These are phyloP conservation scores for Papiliotrema terrestris DNA, from an alignment of 1,284 basidiomycete species.

Conservation along the genomic window DNA sequence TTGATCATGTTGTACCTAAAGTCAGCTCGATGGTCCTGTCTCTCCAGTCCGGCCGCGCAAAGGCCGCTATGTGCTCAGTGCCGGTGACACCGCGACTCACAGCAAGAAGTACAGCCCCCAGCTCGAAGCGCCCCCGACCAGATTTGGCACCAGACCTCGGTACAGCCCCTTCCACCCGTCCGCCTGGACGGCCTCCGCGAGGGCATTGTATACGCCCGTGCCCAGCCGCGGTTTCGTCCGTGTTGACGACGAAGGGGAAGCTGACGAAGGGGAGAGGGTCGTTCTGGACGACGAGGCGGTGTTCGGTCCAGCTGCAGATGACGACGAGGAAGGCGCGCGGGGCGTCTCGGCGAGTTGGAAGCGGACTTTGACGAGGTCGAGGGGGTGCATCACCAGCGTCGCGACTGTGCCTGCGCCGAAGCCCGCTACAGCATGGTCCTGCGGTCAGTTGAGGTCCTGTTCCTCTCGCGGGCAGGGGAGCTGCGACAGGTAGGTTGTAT, in stretches of 20 bases:
- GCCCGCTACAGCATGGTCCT: slow-evolving; percentile 90
- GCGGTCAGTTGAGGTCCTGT: background rate
- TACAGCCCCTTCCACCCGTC: slow-evolving; percentile 87
- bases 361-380: slow-evolving; percentile 94
- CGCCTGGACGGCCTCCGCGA: slow-evolving; percentile 67
- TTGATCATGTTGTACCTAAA: slow-evolving; percentile 92
- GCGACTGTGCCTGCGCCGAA: slow-evolving; percentile 89
- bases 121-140: slow-evolving; percentile 92
- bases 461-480: too few species aligned
- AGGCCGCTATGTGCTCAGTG: too few species aligned
- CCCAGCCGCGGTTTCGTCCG: slow-evolving; percentile 59
- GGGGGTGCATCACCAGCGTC: slow-evolving; percentile 94
- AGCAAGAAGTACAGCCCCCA: slow-evolving; percentile 99
- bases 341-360: slow-evolving; percentile 81
- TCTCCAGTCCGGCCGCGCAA: too few species aligned
- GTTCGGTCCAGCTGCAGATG: background rate
- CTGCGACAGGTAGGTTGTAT: too few species aligned
- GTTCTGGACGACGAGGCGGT: background rate
- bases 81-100: slow-evolving; percentile 55
- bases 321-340: slow-evolving; percentile 2
- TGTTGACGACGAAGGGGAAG: slow-evolving; percentile 9
- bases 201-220: slow-evolving; percentile 69
- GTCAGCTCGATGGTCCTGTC: background rate
- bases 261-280: background rate
- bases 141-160: slow-evolving; percentile 83